Conservation (phyloP, 768 basidiomycete species). For the Asterophora lycoperdoides region DNA sequence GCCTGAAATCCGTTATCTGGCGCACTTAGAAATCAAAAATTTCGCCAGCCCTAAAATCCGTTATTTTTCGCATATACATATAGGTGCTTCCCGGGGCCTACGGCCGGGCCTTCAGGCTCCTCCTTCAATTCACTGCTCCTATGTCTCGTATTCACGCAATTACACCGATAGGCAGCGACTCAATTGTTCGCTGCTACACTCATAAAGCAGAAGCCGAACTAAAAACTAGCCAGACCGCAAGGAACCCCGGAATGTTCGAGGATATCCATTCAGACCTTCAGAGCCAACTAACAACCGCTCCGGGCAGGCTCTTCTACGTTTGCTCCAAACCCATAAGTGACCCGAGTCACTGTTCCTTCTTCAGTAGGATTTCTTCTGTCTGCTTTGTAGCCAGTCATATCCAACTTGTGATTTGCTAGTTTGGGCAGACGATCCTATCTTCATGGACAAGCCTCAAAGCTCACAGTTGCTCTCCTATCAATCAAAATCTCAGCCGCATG, state of each 20-base stretch:
- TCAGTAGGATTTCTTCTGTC: constrained; percentile 24
- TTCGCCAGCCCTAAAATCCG: too few species aligned
- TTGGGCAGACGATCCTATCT: constrained; percentile 16
- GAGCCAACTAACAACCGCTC: background rate
- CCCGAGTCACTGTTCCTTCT: constrained; percentile 31
- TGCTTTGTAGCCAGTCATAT: background rate
- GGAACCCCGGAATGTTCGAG: constrained; percentile 35
- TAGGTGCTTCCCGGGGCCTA: too few species aligned
- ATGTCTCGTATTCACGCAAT: constrained; percentile 17
- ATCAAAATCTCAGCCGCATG: background rate
- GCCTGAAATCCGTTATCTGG: too few species aligned
- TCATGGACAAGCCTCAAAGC: background rate
- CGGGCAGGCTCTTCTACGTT: constrained; percentile 31
- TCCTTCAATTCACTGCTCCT: background rate
- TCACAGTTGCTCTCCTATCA: background rate
- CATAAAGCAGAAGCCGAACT: constrained; percentile 24
- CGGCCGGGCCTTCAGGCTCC: too few species aligned
- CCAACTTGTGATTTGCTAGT: constrained; percentile 9
- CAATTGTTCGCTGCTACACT: constrained; percentile 30
- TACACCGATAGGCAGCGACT: constrained; percentile 24
- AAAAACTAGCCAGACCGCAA: constrained; percentile 24
- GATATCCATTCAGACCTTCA: background rate
- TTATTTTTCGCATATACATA: too few species aligned
- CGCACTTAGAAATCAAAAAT: too few species aligned
- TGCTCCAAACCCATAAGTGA: constrained; percentile 27